Base-by-base conservation (phyloP, 2,329 filamentous ascomycete genomes). In the Chrysoporthe puriensis region DNA sequence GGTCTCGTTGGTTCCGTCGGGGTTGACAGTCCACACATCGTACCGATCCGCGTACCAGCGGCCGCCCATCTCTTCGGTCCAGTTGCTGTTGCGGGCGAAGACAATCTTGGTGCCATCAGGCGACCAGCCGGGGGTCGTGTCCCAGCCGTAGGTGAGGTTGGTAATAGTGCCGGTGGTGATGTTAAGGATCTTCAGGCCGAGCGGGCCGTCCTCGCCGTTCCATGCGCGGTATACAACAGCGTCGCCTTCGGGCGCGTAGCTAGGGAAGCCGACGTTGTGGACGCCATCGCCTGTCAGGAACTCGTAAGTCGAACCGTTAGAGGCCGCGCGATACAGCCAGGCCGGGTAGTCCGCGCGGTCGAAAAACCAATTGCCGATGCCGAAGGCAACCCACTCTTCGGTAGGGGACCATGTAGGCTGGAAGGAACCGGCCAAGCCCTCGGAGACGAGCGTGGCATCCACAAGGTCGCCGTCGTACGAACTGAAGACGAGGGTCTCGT, bases 21-120 rank as follows among this genome's bases (percentile, higher is more conserved):
- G 79, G 5, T 70, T 71, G 62, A 82, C 81, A 2, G 79, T 82
- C 68, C 74, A 80, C 36, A 83, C 72, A 44, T 82, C 79, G 65
- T 78, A 82, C 61, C 76, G 77, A 2, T 70, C 69, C 18, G 64
- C 65, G 67, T 62, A 57, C 67, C 67, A 69, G 14, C 64, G 60
- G 11, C 43, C 48, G 32, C 64, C 67, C 21, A 64, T 67, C 16
- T 57, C 64, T 3, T 50, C 3, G 11, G 67, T 69, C 67, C 63
- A 69, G 34, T 70, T 77, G 18, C 71, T 76, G 50, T 76, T 74
- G 44, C 79, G 76, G 2, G 79, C 79, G 70, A 81, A 81, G 48
- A 80, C 74, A 58, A 81, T 80, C 9, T 71, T 72, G 54, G 76
- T 72, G 5, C 79, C 79, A 48, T 81, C 76, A 0, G 80, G 79